Evolutionary conservation across 495 filamentous ascomycete genomes (phyloP).

Genomic region (Xanthoparmelia taractica): DNA sequence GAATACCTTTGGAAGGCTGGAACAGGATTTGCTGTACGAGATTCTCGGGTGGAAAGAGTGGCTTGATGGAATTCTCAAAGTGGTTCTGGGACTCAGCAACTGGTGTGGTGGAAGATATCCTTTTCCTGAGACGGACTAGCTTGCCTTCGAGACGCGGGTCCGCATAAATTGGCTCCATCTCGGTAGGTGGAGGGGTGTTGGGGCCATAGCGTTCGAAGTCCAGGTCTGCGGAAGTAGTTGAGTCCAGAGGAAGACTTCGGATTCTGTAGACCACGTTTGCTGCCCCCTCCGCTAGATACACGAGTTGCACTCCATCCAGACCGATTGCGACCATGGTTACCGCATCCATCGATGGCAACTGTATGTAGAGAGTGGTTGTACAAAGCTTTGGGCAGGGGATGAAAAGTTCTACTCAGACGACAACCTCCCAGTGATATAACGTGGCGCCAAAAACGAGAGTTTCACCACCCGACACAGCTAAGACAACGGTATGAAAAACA

Average conservation of each 20-base stretch:
- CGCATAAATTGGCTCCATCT: constrained; percentile 22
- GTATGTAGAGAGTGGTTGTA: neutral
- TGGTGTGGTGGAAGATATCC: constrained; percentile 45
- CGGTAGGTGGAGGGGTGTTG: constrained; percentile 26
- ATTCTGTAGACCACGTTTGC: constrained; percentile 66
- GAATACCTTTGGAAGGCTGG: constrained; percentile 39
- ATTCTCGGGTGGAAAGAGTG: constrained; percentile 49
- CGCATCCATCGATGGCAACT: neutral
- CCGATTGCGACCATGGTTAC: constrained; percentile 6
- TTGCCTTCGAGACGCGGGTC: constrained; percentile 35
- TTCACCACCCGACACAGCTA: neutral
- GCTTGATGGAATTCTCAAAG: constrained; percentile 50
- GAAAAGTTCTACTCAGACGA: neutral
- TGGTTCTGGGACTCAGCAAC: constrained; percentile 50
- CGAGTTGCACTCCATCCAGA: constrained; percentile 27
- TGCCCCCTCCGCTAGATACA: constrained; percentile 59
- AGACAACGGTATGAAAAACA: neutral
- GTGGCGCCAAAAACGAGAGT: neutral
- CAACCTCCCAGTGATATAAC: neutral
- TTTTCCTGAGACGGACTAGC: constrained; percentile 60
- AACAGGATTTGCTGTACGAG: constrained; percentile 56
- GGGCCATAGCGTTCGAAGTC: constrained; percentile 19
- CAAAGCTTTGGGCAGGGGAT: neutral
- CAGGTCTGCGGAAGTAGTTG: constrained; percentile 14
- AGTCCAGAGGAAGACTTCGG: constrained; percentile 27